Evolutionary conservation across 2,329 filamentous ascomycete species (phyloP), one percentile per base, ranked within the genome.

Genomic region (Apiospora kogelbergensis): DNA sequence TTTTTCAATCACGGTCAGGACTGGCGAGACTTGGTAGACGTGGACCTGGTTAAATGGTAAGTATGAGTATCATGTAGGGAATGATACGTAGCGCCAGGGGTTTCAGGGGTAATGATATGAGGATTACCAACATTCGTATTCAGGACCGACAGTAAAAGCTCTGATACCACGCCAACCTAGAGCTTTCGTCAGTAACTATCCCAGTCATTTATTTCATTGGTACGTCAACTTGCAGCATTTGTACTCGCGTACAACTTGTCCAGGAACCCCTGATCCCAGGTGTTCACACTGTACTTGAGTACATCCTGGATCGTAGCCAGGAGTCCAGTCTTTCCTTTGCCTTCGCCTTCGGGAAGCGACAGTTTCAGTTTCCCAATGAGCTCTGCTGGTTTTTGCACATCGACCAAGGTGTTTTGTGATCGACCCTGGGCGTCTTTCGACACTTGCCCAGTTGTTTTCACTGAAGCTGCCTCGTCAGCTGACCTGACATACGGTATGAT

Each of bases 261-360:
- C 76, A 98, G 82, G 81, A 98, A 99, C 13, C 95, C 95, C 80
- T 97, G 95, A 76, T 97, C 93, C 93, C 95, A 98, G n/a, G 95
- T 98, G 81, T 99, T 99, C 77, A 98, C 95, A 76, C 92, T 96
- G 80, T 97, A 94, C 72, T 88, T 86, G 53, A 98, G 84, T 24
- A 98, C 85, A 70, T 90, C 87, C 73, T 89, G 83, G 63, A 97
- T 86, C 3, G 89, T 88, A 42, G 89, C 85, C 37, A 97, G 82
- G 41, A 98, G 82, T 0, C 95, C 95, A 57, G 92, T 88, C 74
- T 92, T 92, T 0, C 90, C 91, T 71, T 82, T 83, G 9, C 88
- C 90, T 46, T 84, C 78, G 3, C 79, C 81, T 2, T 81, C 75
- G 0, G 91, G 90, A 6, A 94, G 82, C 7, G 86, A 80, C 48